phyloP scores from a whole-genome alignment of 805 yeast species.

The Debaryomyces prosopidis region DNA sequence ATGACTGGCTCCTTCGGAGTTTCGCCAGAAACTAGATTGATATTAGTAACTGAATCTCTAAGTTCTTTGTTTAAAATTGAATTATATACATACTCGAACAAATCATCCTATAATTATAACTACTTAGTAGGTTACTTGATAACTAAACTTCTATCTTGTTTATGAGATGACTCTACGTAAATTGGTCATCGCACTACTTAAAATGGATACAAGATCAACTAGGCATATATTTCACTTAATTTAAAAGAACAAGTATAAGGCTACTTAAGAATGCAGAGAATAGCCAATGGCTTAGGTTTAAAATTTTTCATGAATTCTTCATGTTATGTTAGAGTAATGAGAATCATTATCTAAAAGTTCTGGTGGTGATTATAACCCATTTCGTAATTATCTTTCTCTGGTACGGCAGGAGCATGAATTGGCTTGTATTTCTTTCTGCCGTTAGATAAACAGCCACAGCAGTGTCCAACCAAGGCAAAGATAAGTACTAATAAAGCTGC shows the following conservation, averaged over 20 bases:
- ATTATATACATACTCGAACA: conserved; percentile 20
- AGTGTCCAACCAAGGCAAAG: conserved; percentile 40
- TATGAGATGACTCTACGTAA: conserved; percentile 1
- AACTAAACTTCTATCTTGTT: not conserved
- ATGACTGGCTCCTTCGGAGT: conserved; percentile 71
- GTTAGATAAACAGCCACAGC: conserved; percentile 38
- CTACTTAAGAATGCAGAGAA: too few species aligned
- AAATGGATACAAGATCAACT: not conserved
- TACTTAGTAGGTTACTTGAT: not conserved
- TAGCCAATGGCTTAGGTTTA: too few species aligned
- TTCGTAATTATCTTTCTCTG: conserved; percentile 11
- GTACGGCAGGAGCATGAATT: conserved; percentile 6
- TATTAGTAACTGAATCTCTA: conserved; percentile 12
- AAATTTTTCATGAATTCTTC: too few species aligned
- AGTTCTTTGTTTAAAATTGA: not conserved
- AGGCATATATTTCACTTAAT: too few species aligned
- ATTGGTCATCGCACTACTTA: not conserved
- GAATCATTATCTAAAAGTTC: conserved; percentile 1
- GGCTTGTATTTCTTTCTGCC: conserved; percentile 29
- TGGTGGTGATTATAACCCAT: conserved; percentile 21
- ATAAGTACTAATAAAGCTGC: conserved; percentile 37
- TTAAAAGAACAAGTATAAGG: too few species aligned
- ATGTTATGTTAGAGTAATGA: too few species aligned
- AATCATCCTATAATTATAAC: conserved; percentile 10
- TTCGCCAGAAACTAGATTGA: conserved; percentile 59